These are phyloP conservation scores for Periconia macrospinosa DNA, from an alignment of 2,329 filamentous ascomycete species.

Conservation along the genomic window DNA sequence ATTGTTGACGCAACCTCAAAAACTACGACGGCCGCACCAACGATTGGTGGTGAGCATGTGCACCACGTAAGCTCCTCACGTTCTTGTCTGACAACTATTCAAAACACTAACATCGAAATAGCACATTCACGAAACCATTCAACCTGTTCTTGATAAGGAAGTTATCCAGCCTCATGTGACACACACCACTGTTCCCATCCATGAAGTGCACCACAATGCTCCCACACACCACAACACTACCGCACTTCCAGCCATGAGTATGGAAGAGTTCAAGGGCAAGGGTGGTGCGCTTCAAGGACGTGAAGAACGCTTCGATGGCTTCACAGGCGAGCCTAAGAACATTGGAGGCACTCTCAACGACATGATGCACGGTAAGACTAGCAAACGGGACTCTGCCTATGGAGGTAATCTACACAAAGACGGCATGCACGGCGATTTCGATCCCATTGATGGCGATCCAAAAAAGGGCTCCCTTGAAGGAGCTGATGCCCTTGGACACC, in stretches of 20 bases:
- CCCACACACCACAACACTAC: slow-evolving; percentile 68
- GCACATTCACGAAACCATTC: slow-evolving; percentile 68
- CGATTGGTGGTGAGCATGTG: slow-evolving; percentile 63
- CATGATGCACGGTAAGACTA: slow-evolving; percentile 16
- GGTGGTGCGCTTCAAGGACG: slow-evolving; percentile 59
- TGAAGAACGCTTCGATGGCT: slow-evolving; percentile 60
- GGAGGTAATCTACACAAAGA: slow-evolving; percentile 16
- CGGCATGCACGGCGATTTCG: slow-evolving; percentile 11
- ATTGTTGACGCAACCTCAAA: slow-evolving; percentile 52
- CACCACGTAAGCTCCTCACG: slow-evolving; percentile 52
- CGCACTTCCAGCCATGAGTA: slow-evolving; percentile 63
- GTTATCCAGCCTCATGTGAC: slow-evolving; percentile 67
- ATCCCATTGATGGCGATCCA: slow-evolving; percentile 9
- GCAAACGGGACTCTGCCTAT: slow-evolving; percentile 15
- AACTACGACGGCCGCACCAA: slow-evolving; percentile 52
- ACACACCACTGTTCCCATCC: slow-evolving; percentile 72
- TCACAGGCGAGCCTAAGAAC: slow-evolving; percentile 62
- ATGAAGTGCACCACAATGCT: slow-evolving; percentile 70
- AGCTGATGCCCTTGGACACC: too few relatives aligned
- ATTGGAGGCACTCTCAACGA: slow-evolving; percentile 37
- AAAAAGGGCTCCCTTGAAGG: not conserved
- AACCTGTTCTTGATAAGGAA: slow-evolving; percentile 72
- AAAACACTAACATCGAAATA: slow-evolving; percentile 16
- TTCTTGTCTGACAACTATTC: not conserved
- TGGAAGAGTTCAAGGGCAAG: slow-evolving; percentile 64